These are phyloP conservation scores for Globisporangium middletonii DNA, from an alignment of 352 stramenopile species.

Conservation along the genomic window DNA sequence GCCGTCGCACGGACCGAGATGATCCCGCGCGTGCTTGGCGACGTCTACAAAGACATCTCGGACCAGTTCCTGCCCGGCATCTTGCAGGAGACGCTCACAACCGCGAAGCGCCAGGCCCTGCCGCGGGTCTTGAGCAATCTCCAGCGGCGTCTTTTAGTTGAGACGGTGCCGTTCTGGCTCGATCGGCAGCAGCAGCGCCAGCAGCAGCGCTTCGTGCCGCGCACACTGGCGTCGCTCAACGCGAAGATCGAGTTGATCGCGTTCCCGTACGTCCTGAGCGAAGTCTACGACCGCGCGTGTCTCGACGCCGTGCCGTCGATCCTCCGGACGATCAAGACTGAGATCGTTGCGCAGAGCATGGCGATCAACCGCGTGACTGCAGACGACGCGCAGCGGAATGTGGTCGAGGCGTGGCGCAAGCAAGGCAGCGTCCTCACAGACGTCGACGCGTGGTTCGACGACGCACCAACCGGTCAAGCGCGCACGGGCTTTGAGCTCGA, in stretches of 20 bases:
- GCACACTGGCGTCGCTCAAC: constrained; percentile 37
- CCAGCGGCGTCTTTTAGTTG: constrained; percentile 37
- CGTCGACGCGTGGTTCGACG: constrained; percentile 65
- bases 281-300: constrained; percentile 52
- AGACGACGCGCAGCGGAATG: constrained; percentile 34
- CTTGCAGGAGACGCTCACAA: constrained; percentile 19
- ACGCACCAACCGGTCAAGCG: constrained; percentile 30
- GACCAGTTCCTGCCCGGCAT: constrained; percentile 45
- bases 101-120: constrained; percentile 25
- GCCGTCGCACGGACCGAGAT: constrained; percentile 43
- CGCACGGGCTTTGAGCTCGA: constrained; percentile 62
- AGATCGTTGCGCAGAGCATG: constrained; percentile 48
- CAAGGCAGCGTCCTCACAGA: constrained; percentile 29
- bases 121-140: constrained; percentile 56
- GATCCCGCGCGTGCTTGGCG: constrained; percentile 51
- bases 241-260: constrained; percentile 39
- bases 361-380: constrained; percentile 25
- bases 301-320: constrained; percentile 57
- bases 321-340: constrained; percentile 53
- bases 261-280: constrained; percentile 56
- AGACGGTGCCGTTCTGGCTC: constrained; percentile 41
- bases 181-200: constrained; percentile 34
- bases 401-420: constrained; percentile 47
- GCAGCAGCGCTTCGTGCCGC: constrained; percentile 34
- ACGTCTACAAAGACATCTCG: constrained; percentile 60